A percentile compares a stretch with the other conserved stretches of the same genome.
Conservation (phyloP, 2,329 filamentous ascomycete species). For the Septoria linicola region DNA sequence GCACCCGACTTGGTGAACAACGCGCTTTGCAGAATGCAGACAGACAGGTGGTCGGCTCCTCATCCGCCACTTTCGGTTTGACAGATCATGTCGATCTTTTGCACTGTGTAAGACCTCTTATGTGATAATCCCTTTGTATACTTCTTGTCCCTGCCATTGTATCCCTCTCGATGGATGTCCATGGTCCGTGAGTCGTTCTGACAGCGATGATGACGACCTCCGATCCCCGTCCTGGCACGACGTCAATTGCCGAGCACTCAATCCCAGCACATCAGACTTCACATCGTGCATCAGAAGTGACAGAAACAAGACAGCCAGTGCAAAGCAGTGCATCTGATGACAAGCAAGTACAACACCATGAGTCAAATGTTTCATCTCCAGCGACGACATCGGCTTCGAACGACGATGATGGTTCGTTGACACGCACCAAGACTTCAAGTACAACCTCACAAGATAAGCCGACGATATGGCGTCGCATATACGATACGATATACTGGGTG, state of each 20-base stretch:
- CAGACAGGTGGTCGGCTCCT: too few species aligned
- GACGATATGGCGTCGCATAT: conserved; percentile 30
- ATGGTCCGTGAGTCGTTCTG: neutral
- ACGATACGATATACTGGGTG: conserved; percentile 54
- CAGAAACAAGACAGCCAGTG: too few species aligned
- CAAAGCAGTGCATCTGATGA: too few species aligned
- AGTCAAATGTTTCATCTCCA: neutral
- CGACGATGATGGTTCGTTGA: neutral
- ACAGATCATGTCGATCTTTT: too few species aligned
- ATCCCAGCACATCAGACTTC: conserved; percentile 5
- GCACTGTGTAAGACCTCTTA: too few species aligned
- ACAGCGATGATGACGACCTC: conserved; percentile 2
- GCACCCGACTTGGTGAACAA: too few species aligned
- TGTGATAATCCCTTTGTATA: too few species aligned
- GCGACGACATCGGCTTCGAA: neutral
- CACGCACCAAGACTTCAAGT: neutral
- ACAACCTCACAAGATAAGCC: neutral
- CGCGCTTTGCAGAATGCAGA: too few species aligned
- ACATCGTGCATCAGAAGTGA: too few species aligned
- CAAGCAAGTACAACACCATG: neutral
- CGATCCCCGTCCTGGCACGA: neutral
- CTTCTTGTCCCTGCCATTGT: neutral
- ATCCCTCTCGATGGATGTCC: neutral
- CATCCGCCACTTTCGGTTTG: too few species aligned
- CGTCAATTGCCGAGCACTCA: conserved; percentile 1